Conservation (phyloP, 495 filamentous ascomycete species). For the Neohortaea acidophila region DNA sequence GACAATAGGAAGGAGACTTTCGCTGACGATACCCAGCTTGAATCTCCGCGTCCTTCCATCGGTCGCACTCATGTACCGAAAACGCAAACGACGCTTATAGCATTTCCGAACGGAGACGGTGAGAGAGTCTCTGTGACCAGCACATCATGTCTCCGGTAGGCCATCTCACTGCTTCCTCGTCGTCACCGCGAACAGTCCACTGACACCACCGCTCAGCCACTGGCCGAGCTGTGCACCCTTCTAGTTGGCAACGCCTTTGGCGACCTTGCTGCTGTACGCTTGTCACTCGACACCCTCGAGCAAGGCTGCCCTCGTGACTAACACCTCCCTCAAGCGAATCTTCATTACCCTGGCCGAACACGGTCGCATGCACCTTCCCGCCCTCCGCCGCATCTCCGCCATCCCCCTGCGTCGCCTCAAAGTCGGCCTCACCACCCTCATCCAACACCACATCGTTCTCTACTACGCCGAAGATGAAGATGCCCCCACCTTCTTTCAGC, state of each 20-base stretch:
- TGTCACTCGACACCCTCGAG: not conserved
- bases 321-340: conserved; percentile 29
- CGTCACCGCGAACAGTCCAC: conserved; percentile 8
- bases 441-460: conserved; percentile 75
- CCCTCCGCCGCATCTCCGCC: conserved; percentile 48
- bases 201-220: conserved; percentile 16
- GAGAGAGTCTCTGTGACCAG: too few relatives aligned
- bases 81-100: too few relatives aligned
- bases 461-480: conserved; percentile 42
- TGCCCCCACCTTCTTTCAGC: conserved; percentile 54
- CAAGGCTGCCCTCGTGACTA: conserved; percentile 6
- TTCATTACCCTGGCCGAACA: conserved; percentile 61
- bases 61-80: not conserved
- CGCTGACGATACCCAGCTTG: too few relatives aligned
- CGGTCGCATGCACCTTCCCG: conserved; percentile 58
- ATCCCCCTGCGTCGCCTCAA: conserved; percentile 54
- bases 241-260: conserved; percentile 81
- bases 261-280: conserved; percentile 73
- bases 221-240: conserved; percentile 69
- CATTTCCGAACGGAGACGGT: too few relatives aligned
- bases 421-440: conserved; percentile 64
- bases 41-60: too few relatives aligned
- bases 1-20: too few relatives aligned
- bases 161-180: conserved; percentile 2
- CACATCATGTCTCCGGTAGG: too few relatives aligned